These are phyloP conservation scores for Pseudogymnoascus sp. DNA, from an alignment of 2,329 filamentous ascomycete genomes.

Conservation along the genomic window DNA sequence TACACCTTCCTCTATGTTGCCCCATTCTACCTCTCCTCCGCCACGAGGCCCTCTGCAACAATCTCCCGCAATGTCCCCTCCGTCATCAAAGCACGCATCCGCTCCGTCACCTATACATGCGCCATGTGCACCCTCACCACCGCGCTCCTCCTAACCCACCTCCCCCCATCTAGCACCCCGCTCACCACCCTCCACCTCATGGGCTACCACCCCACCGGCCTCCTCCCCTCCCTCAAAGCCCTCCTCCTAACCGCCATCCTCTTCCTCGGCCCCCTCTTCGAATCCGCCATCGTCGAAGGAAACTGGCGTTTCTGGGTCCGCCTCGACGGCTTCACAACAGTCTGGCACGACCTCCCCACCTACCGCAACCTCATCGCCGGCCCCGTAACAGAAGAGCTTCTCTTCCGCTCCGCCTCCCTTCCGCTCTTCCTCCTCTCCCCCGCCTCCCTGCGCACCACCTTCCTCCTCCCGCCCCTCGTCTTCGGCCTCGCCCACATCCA, in stretches of 20 bases:
- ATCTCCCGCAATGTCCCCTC: slow-evolving; percentile 81
- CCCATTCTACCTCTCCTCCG: slow-evolving; percentile 77
- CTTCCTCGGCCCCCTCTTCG: slow-evolving; percentile 79
- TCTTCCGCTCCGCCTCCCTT: slow-evolving; percentile 83
- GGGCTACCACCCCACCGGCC: slow-evolving; percentile 72
- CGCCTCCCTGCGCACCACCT: slow-evolving; percentile 43
- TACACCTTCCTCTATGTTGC: slow-evolving; percentile 88
- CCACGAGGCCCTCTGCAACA: slow-evolving; percentile 70
- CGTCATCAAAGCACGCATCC: slow-evolving; percentile 80
- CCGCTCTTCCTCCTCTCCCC: slow-evolving; percentile 68
- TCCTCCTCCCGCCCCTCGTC: slow-evolving; percentile 78
- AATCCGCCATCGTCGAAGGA: slow-evolving; percentile 65
- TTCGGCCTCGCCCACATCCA: slow-evolving; percentile 92
- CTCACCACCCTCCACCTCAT: slow-evolving; percentile 59
- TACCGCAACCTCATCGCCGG: slow-evolving; percentile 86
- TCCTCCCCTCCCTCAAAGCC: slow-evolving; percentile 54
- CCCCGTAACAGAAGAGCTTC: slow-evolving; percentile 83
- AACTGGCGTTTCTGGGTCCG: slow-evolving; percentile 59
- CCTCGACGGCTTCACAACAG: slow-evolving; percentile 47
- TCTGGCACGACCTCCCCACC: slow-evolving; percentile 66
- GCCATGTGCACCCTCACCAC: slow-evolving; percentile 59
- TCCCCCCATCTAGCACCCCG: slow-evolving; percentile 51
- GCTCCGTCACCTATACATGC: slow-evolving; percentile 72
- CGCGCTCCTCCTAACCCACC: slow-evolving; percentile 56
- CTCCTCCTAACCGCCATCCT: slow-evolving; percentile 69